Conservation (phyloP, 306 rosid species). For the Quercus berberidifolia region DNA sequence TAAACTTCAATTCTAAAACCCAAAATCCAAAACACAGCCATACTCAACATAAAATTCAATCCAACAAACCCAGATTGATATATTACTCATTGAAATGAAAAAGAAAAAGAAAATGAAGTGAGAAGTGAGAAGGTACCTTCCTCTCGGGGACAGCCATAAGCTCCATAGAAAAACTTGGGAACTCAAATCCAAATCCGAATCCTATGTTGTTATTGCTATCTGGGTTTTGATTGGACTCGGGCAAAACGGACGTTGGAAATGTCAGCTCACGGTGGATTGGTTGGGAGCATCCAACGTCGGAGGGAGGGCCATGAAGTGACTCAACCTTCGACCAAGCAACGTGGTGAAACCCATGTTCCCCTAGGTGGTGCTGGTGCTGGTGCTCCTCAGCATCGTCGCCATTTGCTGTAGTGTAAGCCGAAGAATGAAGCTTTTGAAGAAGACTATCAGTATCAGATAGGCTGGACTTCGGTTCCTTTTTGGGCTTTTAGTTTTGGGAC, state of each 20-base stretch:
- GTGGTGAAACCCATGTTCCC: not conserved
- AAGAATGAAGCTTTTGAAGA: no score
- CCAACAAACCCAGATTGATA: not conserved
- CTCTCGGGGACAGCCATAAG: constrained; percentile 63
- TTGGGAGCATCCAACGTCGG: constrained; percentile 17
- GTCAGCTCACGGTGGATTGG: not conserved
- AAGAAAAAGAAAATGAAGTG: not conserved
- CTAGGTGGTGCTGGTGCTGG: not conserved
- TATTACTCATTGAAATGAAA: not conserved
- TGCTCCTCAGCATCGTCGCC: constrained; percentile 16
- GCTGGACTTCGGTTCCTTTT: no score
- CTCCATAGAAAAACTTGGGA: constrained; percentile 39
- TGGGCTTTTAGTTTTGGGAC: no score
- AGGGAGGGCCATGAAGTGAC: constrained; percentile 18
- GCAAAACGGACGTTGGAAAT: constrained; percentile 22
- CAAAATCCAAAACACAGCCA: not conserved
- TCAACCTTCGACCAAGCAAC: constrained; percentile 17
- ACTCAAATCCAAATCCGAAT: constrained; percentile 28
- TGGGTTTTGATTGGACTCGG: constrained; percentile 9
- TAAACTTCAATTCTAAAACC: not conserved
- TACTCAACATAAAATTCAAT: not conserved
- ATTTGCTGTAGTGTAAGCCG: not conserved
- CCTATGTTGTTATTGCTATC: not conserved
- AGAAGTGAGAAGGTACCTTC: constrained; percentile 22
- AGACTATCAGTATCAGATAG: no score